phyloP scores from a whole-genome alignment of 2,329 filamentous ascomycete species.

The Alternaria infectoria region DNA sequence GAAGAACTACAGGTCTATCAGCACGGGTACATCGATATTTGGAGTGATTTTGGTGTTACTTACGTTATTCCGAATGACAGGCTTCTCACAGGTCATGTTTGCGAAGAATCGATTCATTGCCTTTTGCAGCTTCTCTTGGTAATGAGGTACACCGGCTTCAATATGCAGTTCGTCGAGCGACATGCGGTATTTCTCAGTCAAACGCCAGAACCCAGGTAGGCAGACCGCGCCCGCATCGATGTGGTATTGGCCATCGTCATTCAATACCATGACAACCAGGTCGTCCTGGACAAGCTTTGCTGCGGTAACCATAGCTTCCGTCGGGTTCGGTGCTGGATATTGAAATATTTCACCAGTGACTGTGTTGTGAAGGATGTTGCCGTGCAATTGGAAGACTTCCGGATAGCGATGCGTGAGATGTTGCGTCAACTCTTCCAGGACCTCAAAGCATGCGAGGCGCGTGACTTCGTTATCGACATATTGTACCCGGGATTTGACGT shows the following conservation, averaged over 20 bases:
- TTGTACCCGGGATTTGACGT: background rate
- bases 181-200: conserved; percentile 4
- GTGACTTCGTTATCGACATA: background rate
- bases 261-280: background rate
- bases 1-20: background rate
- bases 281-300: conserved; percentile 1
- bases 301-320: conserved; percentile 1
- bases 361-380: background rate
- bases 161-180: background rate
- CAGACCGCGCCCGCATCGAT: conserved; percentile 2
- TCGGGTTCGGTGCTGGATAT: background rate
- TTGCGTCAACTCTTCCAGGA: background rate
- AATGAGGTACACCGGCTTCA: background rate
- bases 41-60: background rate
- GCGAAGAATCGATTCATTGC: conserved; percentile 4
- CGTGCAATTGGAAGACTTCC: background rate
- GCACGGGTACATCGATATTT: background rate
- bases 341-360: background rate
- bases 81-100: background rate
- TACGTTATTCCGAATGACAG: conserved; percentile 1
- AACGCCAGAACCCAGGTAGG: background rate
- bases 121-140: conserved; percentile 1
- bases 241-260: conserved; percentile 3
- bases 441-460: background rate
- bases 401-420: conserved; percentile 5